Percentiles rank a stretch among this genome's conserved stretches.
Evolutionary conservation across 371 early-diverging fungal genomes (phyloP).

Genomic region (Syncephalis fuscata): DNA sequence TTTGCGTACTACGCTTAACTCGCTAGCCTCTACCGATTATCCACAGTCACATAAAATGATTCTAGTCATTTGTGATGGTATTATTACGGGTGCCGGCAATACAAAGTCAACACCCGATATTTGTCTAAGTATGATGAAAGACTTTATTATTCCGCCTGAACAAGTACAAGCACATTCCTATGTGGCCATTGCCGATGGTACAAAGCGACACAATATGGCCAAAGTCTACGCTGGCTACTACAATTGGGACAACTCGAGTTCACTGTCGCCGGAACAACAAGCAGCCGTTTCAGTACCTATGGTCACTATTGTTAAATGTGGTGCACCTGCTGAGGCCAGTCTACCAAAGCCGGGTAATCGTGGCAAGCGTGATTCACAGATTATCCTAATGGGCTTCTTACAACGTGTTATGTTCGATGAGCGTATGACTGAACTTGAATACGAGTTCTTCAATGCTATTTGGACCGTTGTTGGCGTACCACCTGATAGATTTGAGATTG

Average conservation of each 20-base stretch:
- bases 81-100: slow-evolving; percentile 67
- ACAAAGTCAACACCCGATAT: slow-evolving; percentile 60
- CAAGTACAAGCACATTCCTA: slow-evolving; percentile 58
- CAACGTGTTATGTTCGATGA: slow-evolving; percentile 87
- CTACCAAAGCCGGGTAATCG: slow-evolving; percentile 78
- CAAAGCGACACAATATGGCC: slow-evolving; percentile 90
- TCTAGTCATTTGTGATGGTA: slow-evolving; percentile 77
- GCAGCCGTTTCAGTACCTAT: slow-evolving; percentile 55
- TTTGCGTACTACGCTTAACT: slow-evolving; percentile 86
- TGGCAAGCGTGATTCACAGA: slow-evolving; percentile 97
- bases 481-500: slow-evolving; percentile 69
- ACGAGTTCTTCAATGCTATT: slow-evolving; percentile 82
- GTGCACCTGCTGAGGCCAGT: slow-evolving; percentile 54
- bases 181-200: slow-evolving; percentile 86
- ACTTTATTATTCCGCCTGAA: slow-evolving; percentile 42
- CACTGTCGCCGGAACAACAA: slow-evolving; percentile 20
- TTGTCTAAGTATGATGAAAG: slow-evolving; percentile 68
- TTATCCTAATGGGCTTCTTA: slow-evolving; percentile 94
- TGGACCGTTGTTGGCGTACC: slow-evolving; percentile 62
- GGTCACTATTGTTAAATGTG: slow-evolving; percentile 86
- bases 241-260: slow-evolving; percentile 16
- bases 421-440: slow-evolving; percentile 89
- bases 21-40: slow-evolving; percentile 83
- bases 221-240: slow-evolving; percentile 85
- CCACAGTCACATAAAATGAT: slow-evolving; percentile 82